phyloP scores from a whole-genome alignment of 208 protist species.

The Histomonas meleagridis region DNA sequence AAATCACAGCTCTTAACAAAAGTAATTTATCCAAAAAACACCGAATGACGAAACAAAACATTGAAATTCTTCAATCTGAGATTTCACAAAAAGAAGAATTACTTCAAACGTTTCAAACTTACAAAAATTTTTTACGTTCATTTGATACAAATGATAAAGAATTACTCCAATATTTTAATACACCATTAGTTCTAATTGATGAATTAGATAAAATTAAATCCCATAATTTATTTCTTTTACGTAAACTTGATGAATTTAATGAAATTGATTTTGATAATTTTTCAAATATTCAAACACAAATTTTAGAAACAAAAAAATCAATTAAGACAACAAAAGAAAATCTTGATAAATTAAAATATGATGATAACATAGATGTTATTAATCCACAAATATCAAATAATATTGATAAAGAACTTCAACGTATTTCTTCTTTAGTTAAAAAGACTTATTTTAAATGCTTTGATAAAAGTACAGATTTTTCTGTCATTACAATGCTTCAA shows the following conservation, averaged over 20 bases:
- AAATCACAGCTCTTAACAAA: not conserved
- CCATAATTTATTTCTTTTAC: not conserved
- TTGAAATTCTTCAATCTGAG: not conserved
- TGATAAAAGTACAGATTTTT: not conserved
- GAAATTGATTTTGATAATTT: not conserved
- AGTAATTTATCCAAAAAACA: not conserved
- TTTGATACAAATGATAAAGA: not conserved
- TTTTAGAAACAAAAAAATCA: not conserved
- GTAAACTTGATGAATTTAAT: not conserved
- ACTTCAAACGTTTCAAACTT: not conserved
- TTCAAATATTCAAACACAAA: not conserved
- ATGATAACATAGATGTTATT: no score
- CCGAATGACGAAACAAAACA: no score
- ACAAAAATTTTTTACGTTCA: not conserved
- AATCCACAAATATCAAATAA: no score
- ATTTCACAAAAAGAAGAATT: constrained; percentile 12
- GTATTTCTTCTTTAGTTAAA: not conserved
- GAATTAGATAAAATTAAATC: not conserved
- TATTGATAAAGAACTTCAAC: not conserved
- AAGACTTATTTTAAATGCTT: not conserved
- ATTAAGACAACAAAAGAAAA: not conserved
- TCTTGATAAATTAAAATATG: not conserved
- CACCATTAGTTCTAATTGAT: not conserved
- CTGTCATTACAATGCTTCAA: not conserved
- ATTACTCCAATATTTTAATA: not conserved